Percentiles rank a stretch among this genome's conserved stretches.
phyloP scores from a whole-genome alignment of 73 alveolate genomes.

The Breviolum minutum region DNA sequence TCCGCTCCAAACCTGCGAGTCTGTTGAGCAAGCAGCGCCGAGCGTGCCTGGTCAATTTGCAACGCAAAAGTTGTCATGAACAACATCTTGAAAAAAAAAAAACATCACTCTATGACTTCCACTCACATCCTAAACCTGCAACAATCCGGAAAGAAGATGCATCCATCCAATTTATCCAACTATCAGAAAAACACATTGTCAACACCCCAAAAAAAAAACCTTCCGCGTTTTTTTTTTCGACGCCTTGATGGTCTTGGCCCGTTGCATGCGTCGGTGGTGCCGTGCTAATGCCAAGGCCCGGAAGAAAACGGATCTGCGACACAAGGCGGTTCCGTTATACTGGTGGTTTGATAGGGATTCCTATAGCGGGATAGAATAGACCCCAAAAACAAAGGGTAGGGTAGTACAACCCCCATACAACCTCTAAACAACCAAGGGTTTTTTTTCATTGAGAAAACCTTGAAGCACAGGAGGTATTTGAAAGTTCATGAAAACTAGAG shows the following conservation, averaged over 20 bases:
- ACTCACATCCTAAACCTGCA: no score
- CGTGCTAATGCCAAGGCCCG: conserved; percentile 51
- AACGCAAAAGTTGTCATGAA: not conserved
- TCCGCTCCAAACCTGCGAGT: conserved; percentile 3
- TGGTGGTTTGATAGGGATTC: no score
- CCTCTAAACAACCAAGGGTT: no score
- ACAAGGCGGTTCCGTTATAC: no score
- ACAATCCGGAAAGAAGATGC: not conserved
- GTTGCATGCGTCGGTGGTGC: conserved; percentile 52
- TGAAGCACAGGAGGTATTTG: not conserved
- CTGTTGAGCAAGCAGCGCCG: conserved; percentile 81
- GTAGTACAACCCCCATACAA: no score
- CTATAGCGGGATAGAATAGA: no score
- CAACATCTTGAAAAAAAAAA: not conserved
- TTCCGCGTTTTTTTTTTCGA: not conserved
- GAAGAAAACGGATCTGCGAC: conserved; percentile 22
- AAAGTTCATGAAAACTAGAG: not conserved
- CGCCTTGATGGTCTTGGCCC: conserved; percentile 44
- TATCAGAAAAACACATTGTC: not conserved
- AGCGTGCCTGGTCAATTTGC: conserved; percentile 32
- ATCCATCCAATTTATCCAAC: not conserved
- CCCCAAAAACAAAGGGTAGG: no score
- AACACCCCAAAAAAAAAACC: not conserved
- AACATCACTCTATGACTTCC: no score
- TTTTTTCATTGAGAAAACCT: not conserved